phyloP scores from a whole-genome alignment of 306 rosid species.

The Prunus kanzakura region DNA sequence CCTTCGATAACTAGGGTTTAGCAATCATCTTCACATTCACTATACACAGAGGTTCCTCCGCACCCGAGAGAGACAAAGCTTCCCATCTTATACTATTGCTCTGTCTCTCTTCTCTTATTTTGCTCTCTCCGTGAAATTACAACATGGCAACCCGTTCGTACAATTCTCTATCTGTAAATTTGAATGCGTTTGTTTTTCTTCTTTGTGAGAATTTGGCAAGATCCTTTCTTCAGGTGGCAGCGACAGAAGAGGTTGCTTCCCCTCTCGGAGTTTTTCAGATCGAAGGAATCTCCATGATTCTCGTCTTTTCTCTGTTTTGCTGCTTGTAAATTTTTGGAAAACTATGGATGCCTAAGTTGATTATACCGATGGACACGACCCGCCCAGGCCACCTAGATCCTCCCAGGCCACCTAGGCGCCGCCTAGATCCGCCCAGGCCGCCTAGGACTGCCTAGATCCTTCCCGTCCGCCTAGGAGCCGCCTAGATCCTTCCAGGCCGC shows the following conservation, averaged over 20 bases:
- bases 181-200: not conserved
- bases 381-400: too few species aligned
- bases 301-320: not conserved
- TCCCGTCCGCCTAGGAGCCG: too few species aligned
- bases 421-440: fast-evolving
- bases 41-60: not conserved
- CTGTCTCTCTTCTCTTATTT: not conserved
- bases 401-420: too few species aligned
- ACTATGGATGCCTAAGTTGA: not conserved
- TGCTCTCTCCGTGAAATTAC: not conserved
- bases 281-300: constrained; percentile 40
- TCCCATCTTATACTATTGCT: not conserved
- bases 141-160: constrained; percentile 28
- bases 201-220: constrained; percentile 18
- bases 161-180: not conserved
- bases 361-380: not conserved
- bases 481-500: too few species aligned
- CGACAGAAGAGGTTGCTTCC: constrained; percentile 81
- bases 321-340: not conserved
- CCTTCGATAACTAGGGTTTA: not conserved
- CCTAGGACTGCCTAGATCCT: too few species aligned
- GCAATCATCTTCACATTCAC: not conserved
- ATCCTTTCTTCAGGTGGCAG: constrained; percentile 86
- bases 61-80: not conserved
- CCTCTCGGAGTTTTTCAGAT: constrained; percentile 93